Base-by-base conservation (phyloP, 495 filamentous ascomycete genomes). In the Xylaria curta region DNA sequence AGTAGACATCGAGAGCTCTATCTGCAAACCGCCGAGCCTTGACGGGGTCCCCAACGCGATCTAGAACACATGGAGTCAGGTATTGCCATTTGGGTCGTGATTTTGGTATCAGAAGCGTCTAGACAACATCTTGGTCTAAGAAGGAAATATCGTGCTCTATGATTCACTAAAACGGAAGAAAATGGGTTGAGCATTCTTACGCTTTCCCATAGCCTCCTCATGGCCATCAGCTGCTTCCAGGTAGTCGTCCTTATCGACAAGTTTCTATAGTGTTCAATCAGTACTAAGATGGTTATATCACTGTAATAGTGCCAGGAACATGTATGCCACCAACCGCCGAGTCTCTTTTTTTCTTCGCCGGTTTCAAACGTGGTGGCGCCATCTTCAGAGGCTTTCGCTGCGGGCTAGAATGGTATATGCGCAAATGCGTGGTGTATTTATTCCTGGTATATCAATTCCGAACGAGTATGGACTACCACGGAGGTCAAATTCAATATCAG, bases 131-230 rank as follows among this genome's bases (percentile, higher is more conserved):
- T 38, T 38, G 6, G 36, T 7, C 36, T 38, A 38, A 38, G 8
- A 38, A 36, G 33, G 33, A 7, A 8, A 38, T 38, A 38, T 38
- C 6, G 5, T 38, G 36, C 36, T 38, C 36, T 38, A 8, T 8
- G 36, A 31, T 31, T 31, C 28, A 31, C 28, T 1, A 31, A 31
- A 31, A 31, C 1, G 28, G 28, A 31, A 31, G 28, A 31, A 31
- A 31, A 31, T 31, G 28, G 3, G 28, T 8, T 38, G 36, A 1
- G 36, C 1, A 38, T 38, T 8, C 36, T 38, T 38, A 38, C 36
- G 91, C 85, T 93, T 93, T 73, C 90, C 89, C 28, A 89, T 90
- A 0, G 87, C 87, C 78, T 91, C 88, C 80, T 93, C 91, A 58
- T 88, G 82, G 46, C 89, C 86, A 49, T 92, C 90, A 31, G 89